Evolutionary conservation across 2,329 filamentous ascomycete genomes (phyloP), one percentile per base, ranked within the genome.

Genomic region (Lasiodiplodia sp.): DNA sequence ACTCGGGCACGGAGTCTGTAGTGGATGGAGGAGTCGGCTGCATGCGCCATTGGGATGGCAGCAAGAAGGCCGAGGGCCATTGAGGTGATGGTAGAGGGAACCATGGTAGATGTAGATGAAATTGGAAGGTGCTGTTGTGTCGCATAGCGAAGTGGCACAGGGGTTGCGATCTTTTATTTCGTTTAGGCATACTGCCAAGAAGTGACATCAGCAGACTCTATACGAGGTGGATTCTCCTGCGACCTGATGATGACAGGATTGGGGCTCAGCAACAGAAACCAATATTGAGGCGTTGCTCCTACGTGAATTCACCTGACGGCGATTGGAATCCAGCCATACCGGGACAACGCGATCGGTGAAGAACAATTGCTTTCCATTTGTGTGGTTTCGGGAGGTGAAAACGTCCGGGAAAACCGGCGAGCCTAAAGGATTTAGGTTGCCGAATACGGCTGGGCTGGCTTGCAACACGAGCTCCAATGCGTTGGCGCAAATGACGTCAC

Each of bases 1-100:
- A 60, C 57, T n/a, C 23, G 8, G 38, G 38, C 57, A 38, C 57
- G 57, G 14, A 60, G 57, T 6, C 14, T 28, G 57, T 60, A 60
- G 57, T 60, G 23, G 2, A 60, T 16, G 5, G 57, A 60, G 3
- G 37, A n/a, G 7, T 18, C 23, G 16, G 57, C 23, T 14, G 57
- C 38, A 21, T 2, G 44, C 1, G 38, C 11, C 3, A 38, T 11
- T 16, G 57, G 57, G 38, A 60, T 3, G 14, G 38, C 38, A 6
- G 57, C 37, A 3, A 60, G n/a, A 2, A 60, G 38, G 5, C 38
- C 57, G 14, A 60, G 57, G 38, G 10, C 23, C 7, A 40, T 1
- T 7, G n/a, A 7, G 18, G 34, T 40, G 6, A 40, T 4, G 7
- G 18, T 23, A 8, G 55, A 58, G n/a, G 23, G n/a, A 18, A 7